Evolutionary conservation across 192 early-diverging fungal species (phyloP), one percentile per base, ranked within the genome.

Genomic region (Coemansia sp.): DNA sequence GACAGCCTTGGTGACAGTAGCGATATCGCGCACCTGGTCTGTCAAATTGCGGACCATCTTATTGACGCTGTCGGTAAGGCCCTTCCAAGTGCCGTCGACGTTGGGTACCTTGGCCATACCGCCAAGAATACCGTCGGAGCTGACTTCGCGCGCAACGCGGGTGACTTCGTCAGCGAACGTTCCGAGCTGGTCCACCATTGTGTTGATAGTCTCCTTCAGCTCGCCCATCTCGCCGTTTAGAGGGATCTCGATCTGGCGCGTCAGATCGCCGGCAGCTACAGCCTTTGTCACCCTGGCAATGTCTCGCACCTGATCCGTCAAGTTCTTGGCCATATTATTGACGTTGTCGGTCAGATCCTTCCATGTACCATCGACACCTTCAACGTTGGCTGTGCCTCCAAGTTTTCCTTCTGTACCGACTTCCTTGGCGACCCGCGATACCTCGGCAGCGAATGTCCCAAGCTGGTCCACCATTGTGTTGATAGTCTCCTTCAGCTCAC

Each of bases 381-480:
- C 62, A 4, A 90, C 89, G 7, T 86, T 55, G 8, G 89, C 89
- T 60, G 88, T 87, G 14, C 87, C 89, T 14, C 89, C 89, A 0
- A 91, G 66, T 45, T 74, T 75, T 11, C 89, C 89, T 71, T 90
- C 89, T 0, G 87, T 89, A 2, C 89, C 89, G 21, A 90, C 89
- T 65, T 90, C 89, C 35, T 87, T 85, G 20, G 89, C 84, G 1
- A 90, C 88, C 53, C 89, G 84, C 1, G 89, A 88, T 2, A 90
- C 89, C 69, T 90, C 87, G 11, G 80, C 68, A 0, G 87, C 77
- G 45, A 88, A 86, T 0, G 57, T 66, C 1, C 59, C 61, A 0
- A 72, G 49, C 75, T 83, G 51, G 70, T 83, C 24, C 49, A 90
- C 86, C 84, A 90, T 88, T 53, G 73, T 66, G 65, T 90, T 90